Evolutionary conservation across 2,329 filamentous ascomycete species (phyloP), one percentile per base, ranked within the genome.

Genomic region (Blastomyces gilchristii): DNA sequence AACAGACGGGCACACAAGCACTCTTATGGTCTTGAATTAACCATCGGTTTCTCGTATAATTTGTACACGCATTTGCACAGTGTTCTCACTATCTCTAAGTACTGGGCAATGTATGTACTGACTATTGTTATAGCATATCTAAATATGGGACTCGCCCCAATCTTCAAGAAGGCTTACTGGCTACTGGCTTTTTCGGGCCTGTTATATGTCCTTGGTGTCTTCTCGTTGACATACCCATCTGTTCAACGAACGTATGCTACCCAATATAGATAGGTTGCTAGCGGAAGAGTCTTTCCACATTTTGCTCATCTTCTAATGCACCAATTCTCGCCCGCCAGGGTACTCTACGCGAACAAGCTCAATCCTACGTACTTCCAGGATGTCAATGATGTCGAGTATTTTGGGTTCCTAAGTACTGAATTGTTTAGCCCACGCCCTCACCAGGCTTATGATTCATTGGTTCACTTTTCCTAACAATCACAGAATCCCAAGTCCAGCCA

Each of bases 401-500:
- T 91, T 81, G 92, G 92, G 0, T 97, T 96, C 74, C 85, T 90
- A 62, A 89, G 90, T 93, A 52, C 47, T 52, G 11, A 52, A 16
- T 14, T 14, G 11, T 31, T 16, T 14, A 50, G 25, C n/a, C 25
- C 56, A 64, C 8, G 7, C 22, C 52, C 39, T 50, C n/a, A 22
- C 45, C 28, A 4, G 45, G 47, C 60, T 45, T 41, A 43, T n/a
- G 28, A 58, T 52, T 12, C 47, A 22, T 45, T 8, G 1, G 47
- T 43, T 16, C 58, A 34, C 58, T 45, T 18, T 22, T 53, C 22
- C 22, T 72, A 62, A 70, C 54, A 56, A 31, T 1, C 34, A 12
- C 68, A 93, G 89, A 85, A 71, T 91, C 91, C 68, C 93, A 97
- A 77, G 88, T 96, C 2, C 91, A 90, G 6, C 89, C 93, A 0